A percentile compares a stretch with the other conserved stretches of the same genome.
Evolutionary conservation across 2,329 filamentous ascomycete genomes (phyloP).

Genomic region (Aspergillus latus): DNA sequence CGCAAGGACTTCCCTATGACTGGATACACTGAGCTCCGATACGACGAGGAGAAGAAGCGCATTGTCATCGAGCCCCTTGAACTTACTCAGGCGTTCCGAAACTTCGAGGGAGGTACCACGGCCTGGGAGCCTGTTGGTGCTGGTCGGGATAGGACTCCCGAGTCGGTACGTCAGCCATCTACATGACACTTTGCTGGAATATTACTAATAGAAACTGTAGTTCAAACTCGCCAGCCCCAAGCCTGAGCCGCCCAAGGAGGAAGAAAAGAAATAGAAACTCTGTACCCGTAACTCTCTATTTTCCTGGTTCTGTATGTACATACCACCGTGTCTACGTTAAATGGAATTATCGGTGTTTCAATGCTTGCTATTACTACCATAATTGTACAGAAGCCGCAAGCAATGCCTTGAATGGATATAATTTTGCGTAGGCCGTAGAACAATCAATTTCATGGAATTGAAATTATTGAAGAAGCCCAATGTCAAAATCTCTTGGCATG

Average conservation of each 20-base stretch:
- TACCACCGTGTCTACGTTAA: slow-evolving; percentile 30
- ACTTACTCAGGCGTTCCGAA: slow-evolving; percentile 96
- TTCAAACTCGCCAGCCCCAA: slow-evolving; percentile 96
- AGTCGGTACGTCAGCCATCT: slow-evolving; percentile 53
- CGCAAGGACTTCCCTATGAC: slow-evolving; percentile 98
- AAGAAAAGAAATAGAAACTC: slow-evolving; percentile 78
- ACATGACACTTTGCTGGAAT: background rate
- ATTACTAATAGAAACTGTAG: slow-evolving; percentile 32
- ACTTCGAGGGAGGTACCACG: slow-evolving; percentile 87
- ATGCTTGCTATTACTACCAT: background rate
- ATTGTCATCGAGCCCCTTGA: slow-evolving; percentile 98
- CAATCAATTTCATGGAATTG: background rate
- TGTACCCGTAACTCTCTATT: slow-evolving; percentile 39
- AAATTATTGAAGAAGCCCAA: background rate
- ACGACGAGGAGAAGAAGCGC: slow-evolving; percentile 99
- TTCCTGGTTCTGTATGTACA: slow-evolving; percentile 40
- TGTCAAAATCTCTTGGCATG: slow-evolving; percentile 1
- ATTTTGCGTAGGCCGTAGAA: background rate
- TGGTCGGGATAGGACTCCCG: slow-evolving; percentile 76
- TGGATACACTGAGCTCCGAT: slow-evolving; percentile 96
- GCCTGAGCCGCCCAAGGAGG: slow-evolving; percentile 79
- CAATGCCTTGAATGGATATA: too few relatives aligned
- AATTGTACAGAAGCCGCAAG: too few relatives aligned
- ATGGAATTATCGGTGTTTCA: slow-evolving; percentile 9
- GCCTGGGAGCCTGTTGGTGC: slow-evolving; percentile 69